phyloP scores from a whole-genome alignment of 441 rosid genomes.

The Isatis lusitanica region DNA sequence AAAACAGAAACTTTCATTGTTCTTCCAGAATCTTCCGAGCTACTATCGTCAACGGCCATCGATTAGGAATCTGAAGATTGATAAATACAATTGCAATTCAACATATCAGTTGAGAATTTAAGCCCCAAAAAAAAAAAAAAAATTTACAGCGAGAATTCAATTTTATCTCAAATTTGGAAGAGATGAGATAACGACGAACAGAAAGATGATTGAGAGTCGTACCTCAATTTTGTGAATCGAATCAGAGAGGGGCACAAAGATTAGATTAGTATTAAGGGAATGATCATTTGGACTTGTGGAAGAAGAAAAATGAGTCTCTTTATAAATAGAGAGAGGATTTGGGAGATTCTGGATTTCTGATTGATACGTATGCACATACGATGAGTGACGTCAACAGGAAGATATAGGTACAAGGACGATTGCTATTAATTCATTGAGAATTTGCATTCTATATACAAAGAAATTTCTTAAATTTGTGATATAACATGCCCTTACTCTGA shows the following conservation, averaged over 20 bases:
- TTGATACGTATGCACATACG: not conserved
- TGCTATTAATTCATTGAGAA: too few relatives aligned
- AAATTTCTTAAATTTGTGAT: too few relatives aligned
- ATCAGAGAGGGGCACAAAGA: not conserved
- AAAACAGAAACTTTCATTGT: conserved; percentile 44
- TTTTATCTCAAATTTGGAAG: not conserved
- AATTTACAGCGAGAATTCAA: not conserved
- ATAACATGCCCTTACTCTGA: too few relatives aligned
- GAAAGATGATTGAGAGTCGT: too few relatives aligned
- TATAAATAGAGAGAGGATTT: not conserved
- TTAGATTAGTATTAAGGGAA: not conserved
- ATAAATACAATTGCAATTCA: not conserved
- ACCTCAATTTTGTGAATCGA: too few relatives aligned
- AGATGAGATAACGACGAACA: too few relatives aligned
- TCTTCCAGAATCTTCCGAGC: conserved; percentile 41
- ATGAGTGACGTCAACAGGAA: not conserved
- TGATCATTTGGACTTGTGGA: not conserved
- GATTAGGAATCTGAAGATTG: conserved; percentile 4
- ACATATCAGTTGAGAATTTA: not conserved
- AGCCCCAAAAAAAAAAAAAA: not conserved
- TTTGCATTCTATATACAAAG: too few relatives aligned
- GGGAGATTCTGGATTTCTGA: too few relatives aligned
- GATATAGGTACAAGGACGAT: too few relatives aligned
- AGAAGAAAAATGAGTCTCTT: not conserved
- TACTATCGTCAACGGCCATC: conserved; percentile 24